Base-by-base conservation (phyloP, 345 rosid species). In the Lenwebbia sp. region DNA sequence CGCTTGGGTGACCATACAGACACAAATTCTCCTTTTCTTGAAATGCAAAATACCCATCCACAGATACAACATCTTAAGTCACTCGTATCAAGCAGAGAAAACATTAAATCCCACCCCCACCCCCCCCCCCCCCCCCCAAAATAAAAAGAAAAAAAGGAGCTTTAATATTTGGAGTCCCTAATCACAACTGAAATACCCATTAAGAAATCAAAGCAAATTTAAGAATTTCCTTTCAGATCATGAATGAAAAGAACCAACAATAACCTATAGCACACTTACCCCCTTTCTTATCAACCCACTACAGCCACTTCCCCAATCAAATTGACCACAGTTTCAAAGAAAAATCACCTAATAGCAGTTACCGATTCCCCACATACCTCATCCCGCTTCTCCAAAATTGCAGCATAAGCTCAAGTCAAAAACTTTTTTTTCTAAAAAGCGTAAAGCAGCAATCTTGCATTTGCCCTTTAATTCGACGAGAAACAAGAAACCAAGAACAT, bases 1-100 rank as follows among this genome's bases (percentile, higher is more conserved):
- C 99, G 85, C 92, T 95, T 1, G 99, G 94, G 85, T 95, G 98
- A 55, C 99, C 98, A 74, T 97, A 97, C 88, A 97, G 86, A 89
- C 99, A 97, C 92, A 96, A 88, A 90, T 96, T 97, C 91, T 97
- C 99, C 95, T 95, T 97, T 5, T 96, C 99, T 97, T 89, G 44
- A 86, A 37, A 83, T 44, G 76, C 62, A 84, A 57, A 53, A 62
- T 41, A 40, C 12, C 62, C 56, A 83, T 50, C 81, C 81, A 70
- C 81, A 44, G 82, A 51, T 54, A 75, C 44, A 22, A 52, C 52
- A 62, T 50, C 54, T 84, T 40, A 86, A 65, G 25, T 70, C 78
- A 37, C 78, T 70, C 25, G 13, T 30, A 23, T 40, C 8, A 84
- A n/a, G n/a, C 17, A 52, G 62, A 51, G 19, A 85, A 85, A 57